Conservation (phyloP, 768 basidiomycete genomes). For the Filobasidium wieringae region DNA sequence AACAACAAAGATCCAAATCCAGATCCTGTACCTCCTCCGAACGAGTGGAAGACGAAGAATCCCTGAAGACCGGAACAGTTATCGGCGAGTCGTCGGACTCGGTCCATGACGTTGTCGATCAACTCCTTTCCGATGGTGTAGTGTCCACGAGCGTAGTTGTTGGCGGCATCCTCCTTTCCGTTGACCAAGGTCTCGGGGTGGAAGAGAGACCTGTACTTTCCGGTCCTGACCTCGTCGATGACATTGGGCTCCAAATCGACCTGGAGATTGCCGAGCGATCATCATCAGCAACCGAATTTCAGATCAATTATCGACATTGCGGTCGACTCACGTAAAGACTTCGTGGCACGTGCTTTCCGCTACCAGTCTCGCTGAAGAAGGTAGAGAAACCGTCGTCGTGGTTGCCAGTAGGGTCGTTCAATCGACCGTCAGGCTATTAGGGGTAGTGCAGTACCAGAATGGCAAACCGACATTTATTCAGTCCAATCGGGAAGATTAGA, state of each 20-base stretch:
- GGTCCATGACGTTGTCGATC: constrained; percentile 94
- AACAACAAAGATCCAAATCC: constrained; percentile 96
- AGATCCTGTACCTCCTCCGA: constrained; percentile 98
- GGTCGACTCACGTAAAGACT: constrained; percentile 68
- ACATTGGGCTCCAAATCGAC: constrained; percentile 71
- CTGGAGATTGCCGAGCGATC: constrained; percentile 18
- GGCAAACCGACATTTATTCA: not conserved
- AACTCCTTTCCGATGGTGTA: constrained; percentile 98
- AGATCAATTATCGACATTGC: not conserved
- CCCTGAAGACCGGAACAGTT: constrained; percentile 97
- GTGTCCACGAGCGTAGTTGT: constrained; percentile 98
- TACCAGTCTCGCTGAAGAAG: constrained; percentile 97
- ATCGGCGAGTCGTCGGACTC: constrained; percentile 88
- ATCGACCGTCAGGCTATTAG: constrained; percentile 83
- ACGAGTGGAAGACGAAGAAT: constrained; percentile 99
- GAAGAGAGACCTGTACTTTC: constrained; percentile 91
- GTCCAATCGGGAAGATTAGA: no score
- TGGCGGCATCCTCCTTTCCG: constrained; percentile 98
- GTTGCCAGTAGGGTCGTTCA: constrained; percentile 60
- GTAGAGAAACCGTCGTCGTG: constrained; percentile 91
- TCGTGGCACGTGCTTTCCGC: constrained; percentile 93
- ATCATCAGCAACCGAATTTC: not conserved
- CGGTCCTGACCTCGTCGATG: constrained; percentile 92
- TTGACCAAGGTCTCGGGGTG: constrained; percentile 95
- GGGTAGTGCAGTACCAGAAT: constrained; percentile 1